Evolutionary conservation across 306 rosid genomes (phyloP).

Genomic region (Prunus armeniaca): DNA sequence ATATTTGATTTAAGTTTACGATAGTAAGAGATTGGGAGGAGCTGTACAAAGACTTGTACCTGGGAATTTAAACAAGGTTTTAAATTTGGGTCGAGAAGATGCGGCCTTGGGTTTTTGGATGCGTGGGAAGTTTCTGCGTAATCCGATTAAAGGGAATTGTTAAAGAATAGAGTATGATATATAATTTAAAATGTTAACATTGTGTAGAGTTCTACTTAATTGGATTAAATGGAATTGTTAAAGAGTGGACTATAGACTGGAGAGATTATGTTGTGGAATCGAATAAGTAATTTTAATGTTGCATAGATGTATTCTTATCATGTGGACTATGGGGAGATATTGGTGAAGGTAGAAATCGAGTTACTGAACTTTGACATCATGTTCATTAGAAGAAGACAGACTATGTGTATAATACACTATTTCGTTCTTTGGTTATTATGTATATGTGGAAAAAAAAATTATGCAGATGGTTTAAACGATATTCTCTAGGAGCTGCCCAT

Average conservation of each 20-base stretch:
- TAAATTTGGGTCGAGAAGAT: neutral
- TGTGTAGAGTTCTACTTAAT: neutral
- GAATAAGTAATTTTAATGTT: neutral
- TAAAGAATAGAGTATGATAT: neutral
- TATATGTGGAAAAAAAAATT: neutral
- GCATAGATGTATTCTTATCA: neutral
- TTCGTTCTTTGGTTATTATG: neutral
- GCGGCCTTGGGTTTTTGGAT: neutral
- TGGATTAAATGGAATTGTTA: neutral
- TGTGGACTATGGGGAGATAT: neutral
- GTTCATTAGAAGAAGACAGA: neutral
- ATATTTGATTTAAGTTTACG: neutral
- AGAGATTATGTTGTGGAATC: neutral
- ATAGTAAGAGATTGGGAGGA: neutral
- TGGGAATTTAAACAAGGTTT: neutral
- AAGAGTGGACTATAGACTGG: neutral
- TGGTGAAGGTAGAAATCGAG: neutral
- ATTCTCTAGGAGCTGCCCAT: constrained; percentile 10
- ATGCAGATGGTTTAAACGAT: neutral
- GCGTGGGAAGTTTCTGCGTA: neutral
- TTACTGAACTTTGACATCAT: neutral
- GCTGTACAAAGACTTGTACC: neutral
- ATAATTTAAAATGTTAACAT: neutral
- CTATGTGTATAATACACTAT: neutral
- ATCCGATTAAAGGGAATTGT: neutral